Conservation (phyloP, 208 protist genomes). For the Acanthamoeba rhysodes region DNA sequence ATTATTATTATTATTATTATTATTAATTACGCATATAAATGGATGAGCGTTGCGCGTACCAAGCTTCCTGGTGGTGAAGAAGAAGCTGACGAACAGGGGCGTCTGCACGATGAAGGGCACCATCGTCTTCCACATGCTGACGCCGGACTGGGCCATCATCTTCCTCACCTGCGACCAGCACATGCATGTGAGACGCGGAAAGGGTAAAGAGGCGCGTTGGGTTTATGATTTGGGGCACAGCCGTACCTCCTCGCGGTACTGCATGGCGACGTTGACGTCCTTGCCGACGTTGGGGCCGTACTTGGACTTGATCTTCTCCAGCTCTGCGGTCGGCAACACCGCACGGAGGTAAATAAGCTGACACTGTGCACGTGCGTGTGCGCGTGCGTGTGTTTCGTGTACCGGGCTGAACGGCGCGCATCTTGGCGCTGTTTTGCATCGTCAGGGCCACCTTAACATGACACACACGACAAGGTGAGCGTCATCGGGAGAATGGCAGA, state of each 20-base stretch:
- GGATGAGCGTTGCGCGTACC: background rate
- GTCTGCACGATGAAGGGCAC: conserved; percentile 16
- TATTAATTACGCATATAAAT: background rate
- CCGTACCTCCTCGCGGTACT: background rate
- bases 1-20: no score
- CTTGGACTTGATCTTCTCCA: conserved; percentile 16
- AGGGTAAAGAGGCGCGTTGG: background rate
- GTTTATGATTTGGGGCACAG: background rate
- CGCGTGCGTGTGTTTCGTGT: background rate
- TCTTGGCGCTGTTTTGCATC: conserved; percentile 44
- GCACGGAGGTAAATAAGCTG: background rate
- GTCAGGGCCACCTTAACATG: conserved; percentile 2
- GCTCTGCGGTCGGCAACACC: background rate
- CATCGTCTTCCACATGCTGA: conserved; percentile 24
- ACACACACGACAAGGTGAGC: background rate
- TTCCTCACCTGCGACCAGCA: background rate
- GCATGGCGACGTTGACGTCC: background rate
- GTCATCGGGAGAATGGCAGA: background rate
- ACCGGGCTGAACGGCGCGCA: conserved; percentile 25
- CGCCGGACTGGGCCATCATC: background rate
- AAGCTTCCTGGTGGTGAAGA: conserved; percentile 8
- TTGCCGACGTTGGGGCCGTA: background rate
- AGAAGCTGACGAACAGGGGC: background rate
- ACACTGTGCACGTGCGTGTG: no score
- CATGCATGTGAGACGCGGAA: background rate